phyloP scores from a whole-genome alignment of 257 asterid genomes.

The Solanum pimpinellifolium region DNA sequence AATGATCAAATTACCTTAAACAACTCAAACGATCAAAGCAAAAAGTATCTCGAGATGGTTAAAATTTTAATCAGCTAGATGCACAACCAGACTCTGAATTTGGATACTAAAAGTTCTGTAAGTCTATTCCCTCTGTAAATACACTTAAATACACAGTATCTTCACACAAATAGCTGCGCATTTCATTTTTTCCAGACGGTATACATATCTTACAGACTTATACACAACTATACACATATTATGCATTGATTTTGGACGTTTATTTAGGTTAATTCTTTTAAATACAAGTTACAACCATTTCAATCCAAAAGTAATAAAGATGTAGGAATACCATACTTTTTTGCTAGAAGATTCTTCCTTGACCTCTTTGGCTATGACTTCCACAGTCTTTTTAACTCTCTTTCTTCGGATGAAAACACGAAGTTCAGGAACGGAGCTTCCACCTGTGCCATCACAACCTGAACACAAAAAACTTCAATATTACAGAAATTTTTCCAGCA shows the following conservation, averaged over 20 bases:
- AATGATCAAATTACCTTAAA: not conserved
- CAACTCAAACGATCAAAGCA: not conserved
- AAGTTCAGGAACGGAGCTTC: constrained; percentile 18
- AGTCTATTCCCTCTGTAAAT: not conserved
- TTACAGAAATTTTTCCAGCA: not conserved
- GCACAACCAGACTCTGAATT: not conserved
- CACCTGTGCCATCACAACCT: constrained; percentile 22
- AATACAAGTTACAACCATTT: not conserved
- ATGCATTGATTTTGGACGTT: not conserved
- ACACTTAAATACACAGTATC: not conserved
- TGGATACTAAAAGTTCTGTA: not conserved
- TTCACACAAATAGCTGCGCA: not conserved
- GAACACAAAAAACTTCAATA: not conserved
- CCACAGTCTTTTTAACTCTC: constrained; percentile 26
- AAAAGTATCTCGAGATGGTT: not conserved
- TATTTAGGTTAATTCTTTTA: not conserved
- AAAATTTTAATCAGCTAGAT: not conserved
- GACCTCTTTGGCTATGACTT: constrained; percentile 21
- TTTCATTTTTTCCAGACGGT: not conserved
- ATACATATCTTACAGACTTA: not conserved
- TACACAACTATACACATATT: not conserved
- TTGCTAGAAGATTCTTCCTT: constrained; percentile 22
- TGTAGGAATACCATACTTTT: constrained; percentile 15
- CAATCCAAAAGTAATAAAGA: not conserved
- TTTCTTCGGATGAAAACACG: constrained; percentile 55